These are phyloP conservation scores for Metarhizium anisopliae DNA, from an alignment of 2,329 filamentous ascomycete species.

Conservation along the genomic window DNA sequence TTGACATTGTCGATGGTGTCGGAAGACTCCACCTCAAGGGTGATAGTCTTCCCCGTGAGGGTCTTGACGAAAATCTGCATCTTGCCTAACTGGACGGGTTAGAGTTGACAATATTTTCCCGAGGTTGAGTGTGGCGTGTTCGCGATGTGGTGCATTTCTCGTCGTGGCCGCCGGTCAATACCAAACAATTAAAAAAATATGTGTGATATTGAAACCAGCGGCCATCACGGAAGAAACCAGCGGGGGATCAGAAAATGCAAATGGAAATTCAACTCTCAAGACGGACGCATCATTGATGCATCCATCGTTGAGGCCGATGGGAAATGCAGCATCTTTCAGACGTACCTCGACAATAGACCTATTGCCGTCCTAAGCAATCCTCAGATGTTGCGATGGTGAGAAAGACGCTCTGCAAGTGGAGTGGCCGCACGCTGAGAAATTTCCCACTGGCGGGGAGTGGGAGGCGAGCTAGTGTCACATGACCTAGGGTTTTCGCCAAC, in stretches of 20 bases:
- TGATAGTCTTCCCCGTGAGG: slow-evolving; percentile 99
- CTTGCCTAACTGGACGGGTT: slow-evolving; percentile 46
- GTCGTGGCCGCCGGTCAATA: background rate
- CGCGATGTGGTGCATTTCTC: background rate
- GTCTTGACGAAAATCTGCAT: slow-evolving; percentile 75
- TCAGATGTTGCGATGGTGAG: slow-evolving; percentile 40
- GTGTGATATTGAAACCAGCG: background rate
- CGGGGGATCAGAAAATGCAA: slow-evolving; percentile 9
- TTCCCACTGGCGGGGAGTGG: slow-evolving; percentile 10
- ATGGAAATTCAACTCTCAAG: slow-evolving; percentile 19
- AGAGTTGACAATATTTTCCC: slow-evolving; percentile 20
- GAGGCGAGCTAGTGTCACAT: slow-evolving; percentile 12
- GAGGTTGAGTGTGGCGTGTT: background rate
- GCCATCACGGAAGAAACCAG: slow-evolving; percentile 6
- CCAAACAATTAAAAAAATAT: background rate
- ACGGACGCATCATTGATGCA: slow-evolving; percentile 19
- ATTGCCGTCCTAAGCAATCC: slow-evolving; percentile 56
- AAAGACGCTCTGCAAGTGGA: slow-evolving; percentile 14
- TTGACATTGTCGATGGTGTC: slow-evolving; percentile 99
- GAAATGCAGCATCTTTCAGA: slow-evolving; percentile 41
- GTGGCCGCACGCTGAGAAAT: slow-evolving; percentile 21
- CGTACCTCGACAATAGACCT: slow-evolving; percentile 53
- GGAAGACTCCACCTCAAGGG: slow-evolving; percentile 99
- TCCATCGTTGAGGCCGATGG: slow-evolving; percentile 16
- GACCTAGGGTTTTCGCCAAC: slow-evolving; percentile 16